Conservation (phyloP, 257 asterid species). For the Penstemon davidsonii region DNA sequence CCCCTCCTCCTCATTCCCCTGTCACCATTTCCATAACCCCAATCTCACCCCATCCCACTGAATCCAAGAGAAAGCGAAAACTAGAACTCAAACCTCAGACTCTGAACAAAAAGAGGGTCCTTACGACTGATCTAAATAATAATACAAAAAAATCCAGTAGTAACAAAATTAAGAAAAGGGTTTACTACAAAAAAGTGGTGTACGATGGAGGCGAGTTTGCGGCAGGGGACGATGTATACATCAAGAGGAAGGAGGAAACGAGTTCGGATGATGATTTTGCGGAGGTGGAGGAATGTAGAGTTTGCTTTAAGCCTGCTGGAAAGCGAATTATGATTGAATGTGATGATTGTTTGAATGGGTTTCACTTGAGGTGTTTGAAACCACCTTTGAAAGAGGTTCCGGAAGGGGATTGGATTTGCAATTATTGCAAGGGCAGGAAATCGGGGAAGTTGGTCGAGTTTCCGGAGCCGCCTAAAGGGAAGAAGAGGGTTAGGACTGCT, state of each 20-base stretch:
- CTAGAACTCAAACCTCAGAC: slow-evolving; percentile 21
- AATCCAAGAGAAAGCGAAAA: slow-evolving; percentile 55
- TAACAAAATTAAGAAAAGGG: slow-evolving; percentile 41
- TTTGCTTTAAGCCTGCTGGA: slow-evolving; percentile 78
- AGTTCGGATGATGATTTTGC: slow-evolving; percentile 70
- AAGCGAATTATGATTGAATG: slow-evolving; percentile 75
- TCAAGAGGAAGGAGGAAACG: slow-evolving; percentile 73
- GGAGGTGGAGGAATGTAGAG: slow-evolving; percentile 79
- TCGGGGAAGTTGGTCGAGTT: slow-evolving; percentile 46
- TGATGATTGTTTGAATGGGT: slow-evolving; percentile 93
- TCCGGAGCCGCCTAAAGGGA: slow-evolving; percentile 67
- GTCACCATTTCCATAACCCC: slow-evolving; percentile 40
- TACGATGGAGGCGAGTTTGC: slow-evolving; percentile 75
- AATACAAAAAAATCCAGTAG: background rate
- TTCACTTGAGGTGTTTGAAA: slow-evolving; percentile 79
- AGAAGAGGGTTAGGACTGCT: slow-evolving; percentile 72
- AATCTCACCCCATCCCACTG: slow-evolving; percentile 50
- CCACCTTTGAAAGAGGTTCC: slow-evolving; percentile 84
- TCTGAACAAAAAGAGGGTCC: slow-evolving; percentile 27
- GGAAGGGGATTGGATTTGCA: slow-evolving; percentile 87
- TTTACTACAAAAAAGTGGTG: slow-evolving; percentile 64
- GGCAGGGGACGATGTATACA: slow-evolving; percentile 74
- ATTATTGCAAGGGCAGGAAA: slow-evolving; percentile 62
- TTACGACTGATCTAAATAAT: slow-evolving; percentile 29
- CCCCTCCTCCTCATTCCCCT: slow-evolving; percentile 30